phyloP scores from a whole-genome alignment of 2,329 filamentous ascomycete genomes.

The Fusarium sublunatum region DNA sequence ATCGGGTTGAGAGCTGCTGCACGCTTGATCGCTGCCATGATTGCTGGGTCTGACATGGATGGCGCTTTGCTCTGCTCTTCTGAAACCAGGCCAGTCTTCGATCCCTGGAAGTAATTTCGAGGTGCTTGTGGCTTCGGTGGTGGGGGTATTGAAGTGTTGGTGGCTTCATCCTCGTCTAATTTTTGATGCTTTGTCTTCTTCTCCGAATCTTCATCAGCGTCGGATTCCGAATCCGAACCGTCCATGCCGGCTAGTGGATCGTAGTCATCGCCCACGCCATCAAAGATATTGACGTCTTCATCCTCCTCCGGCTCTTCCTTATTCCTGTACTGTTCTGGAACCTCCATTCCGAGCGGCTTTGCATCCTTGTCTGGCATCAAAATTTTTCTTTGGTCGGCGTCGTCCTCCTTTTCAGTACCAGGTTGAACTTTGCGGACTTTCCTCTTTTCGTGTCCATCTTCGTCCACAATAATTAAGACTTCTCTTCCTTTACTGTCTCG shows the following conservation, averaged over 20 bases:
- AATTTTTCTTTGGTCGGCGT: constrained; percentile 55
- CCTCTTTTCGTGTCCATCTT: constrained; percentile 73
- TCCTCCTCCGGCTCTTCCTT: constrained; percentile 61
- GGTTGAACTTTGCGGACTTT: constrained; percentile 68
- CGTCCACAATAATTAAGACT: constrained; percentile 73
- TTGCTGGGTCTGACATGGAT: constrained; percentile 77
- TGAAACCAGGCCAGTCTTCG: constrained; percentile 65
- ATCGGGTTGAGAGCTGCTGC: constrained; percentile 74
- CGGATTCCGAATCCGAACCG: constrained; percentile 59
- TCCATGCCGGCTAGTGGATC: constrained; percentile 72
- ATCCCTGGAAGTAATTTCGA: constrained; percentile 72
- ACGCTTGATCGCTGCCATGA: constrained; percentile 86
- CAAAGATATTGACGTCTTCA: constrained; percentile 73
- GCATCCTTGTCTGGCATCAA: constrained; percentile 66
- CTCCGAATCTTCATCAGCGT: constrained; percentile 53
- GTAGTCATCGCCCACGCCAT: constrained; percentile 73
- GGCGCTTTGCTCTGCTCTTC: constrained; percentile 63
- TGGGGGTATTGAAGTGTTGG: constrained; percentile 57
- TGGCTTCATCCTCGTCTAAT: constrained; percentile 33
- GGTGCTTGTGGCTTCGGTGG: constrained; percentile 57
- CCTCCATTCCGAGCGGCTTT: constrained; percentile 72
- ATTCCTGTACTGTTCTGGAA: constrained; percentile 68
- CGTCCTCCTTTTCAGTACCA: constrained; percentile 52
- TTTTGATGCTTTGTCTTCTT: constrained; percentile 38
- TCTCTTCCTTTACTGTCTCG: constrained; percentile 70